Evolutionary conservation across 495 filamentous ascomycete genomes (phyloP).

Genomic region (Talaromyces nanjingensis): DNA sequence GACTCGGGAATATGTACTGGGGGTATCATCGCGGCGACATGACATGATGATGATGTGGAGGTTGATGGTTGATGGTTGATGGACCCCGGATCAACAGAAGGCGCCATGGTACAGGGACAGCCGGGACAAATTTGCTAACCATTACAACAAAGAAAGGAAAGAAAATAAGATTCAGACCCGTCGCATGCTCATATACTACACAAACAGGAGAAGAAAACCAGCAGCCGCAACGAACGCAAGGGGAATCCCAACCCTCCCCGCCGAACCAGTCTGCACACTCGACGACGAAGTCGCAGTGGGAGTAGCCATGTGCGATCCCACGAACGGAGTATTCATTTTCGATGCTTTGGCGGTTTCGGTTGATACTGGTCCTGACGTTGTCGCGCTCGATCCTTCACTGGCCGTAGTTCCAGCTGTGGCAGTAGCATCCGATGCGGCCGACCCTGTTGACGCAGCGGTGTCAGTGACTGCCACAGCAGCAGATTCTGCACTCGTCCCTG

Average conservation of each 20-base stretch:
- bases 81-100: not conserved
- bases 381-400: constrained; percentile 9
- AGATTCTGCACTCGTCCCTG: not conserved
- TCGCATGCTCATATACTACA: not conserved
- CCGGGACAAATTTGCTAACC: not conserved
- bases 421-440: not conserved
- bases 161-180: too few species aligned
- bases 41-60: not conserved
- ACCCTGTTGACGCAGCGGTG: constrained; percentile 12
- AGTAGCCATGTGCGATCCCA: not conserved
- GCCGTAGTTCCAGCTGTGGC: constrained; percentile 9
- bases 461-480: constrained; percentile 4
- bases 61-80: not conserved
- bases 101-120: not conserved
- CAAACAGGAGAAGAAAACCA: not conserved
- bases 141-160: not conserved
- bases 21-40: not conserved
- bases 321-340: constrained; percentile 2
- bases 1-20: not conserved
- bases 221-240: not conserved
- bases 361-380: constrained; percentile 6
- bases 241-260: not conserved
- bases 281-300: not conserved
- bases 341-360: constrained; percentile 1
- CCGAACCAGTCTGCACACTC: constrained; percentile 14